phyloP scores from a whole-genome alignment of 1,284 basidiomycete genomes.

The Cryptococcus wingfieldii region DNA sequence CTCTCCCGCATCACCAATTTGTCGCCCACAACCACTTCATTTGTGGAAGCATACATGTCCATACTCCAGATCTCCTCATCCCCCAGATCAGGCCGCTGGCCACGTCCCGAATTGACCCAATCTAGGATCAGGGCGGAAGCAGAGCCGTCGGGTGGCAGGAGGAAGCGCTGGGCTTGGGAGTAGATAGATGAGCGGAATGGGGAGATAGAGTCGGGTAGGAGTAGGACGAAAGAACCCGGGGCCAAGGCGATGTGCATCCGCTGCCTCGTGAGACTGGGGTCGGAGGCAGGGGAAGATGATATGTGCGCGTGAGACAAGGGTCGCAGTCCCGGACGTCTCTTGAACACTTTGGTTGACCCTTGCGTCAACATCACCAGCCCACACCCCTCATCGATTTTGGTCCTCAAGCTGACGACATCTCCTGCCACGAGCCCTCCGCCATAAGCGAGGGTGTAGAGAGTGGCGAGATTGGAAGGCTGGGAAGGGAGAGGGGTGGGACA shows the following conservation, averaged over 20 bases:
- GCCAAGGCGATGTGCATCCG: constrained; percentile 58
- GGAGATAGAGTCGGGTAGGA: constrained; percentile 89
- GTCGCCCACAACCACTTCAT: constrained; percentile 70
- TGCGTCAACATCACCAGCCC: constrained; percentile 49
- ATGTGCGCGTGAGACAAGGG: constrained; percentile 21
- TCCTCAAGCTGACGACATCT: constrained; percentile 65
- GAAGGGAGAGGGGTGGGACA: constrained; percentile 56
- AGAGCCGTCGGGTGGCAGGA: constrained; percentile 45
- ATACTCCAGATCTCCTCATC: constrained; percentile 85
- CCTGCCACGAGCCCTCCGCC: constrained; percentile 92
- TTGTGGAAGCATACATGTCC: constrained; percentile 73
- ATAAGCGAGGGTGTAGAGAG: constrained; percentile 80
- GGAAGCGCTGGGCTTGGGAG: constrained; percentile 70
- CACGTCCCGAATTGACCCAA: constrained; percentile 81
- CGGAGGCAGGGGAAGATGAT: not conserved
- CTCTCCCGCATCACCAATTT: constrained; percentile 68
- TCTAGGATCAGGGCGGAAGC: constrained; percentile 73
- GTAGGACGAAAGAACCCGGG: constrained; percentile 59
- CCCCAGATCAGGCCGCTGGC: constrained; percentile 36
- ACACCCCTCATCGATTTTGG: constrained; percentile 56
- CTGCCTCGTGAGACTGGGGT: constrained; percentile 27
- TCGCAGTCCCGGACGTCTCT: constrained; percentile 57
- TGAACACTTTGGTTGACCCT: constrained; percentile 94
- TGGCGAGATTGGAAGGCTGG: constrained; percentile 53
- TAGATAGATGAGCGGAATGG: constrained; percentile 81